Evolutionary conservation across 2,329 filamentous ascomycete genomes (phyloP), one percentile per base, ranked within the genome.

Genomic region (Cytospora mali): DNA sequence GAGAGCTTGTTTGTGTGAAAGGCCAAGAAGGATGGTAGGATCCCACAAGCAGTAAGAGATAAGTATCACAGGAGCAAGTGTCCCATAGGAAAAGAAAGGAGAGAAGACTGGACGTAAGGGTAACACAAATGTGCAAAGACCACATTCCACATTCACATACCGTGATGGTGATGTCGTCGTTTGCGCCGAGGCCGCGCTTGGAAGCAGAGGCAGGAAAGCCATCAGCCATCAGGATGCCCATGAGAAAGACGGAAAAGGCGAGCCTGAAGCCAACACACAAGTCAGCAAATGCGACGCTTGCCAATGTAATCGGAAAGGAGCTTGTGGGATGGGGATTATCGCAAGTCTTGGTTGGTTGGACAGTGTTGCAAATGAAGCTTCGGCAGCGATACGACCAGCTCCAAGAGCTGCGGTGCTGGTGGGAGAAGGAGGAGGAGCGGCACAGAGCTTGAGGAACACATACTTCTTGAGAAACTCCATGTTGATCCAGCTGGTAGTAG

Each of bases 141-240:
- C n/a, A n/a, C n/a, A n/a, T n/a, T n/a, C n/a, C n/a, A n/a, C n/a
- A n/a, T n/a, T 46, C 18, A 53, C 56, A 18, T 53, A 50, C 62
- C 28, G 42, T 29, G 66, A 68, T 67, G 25, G 59, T 61, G 16
- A 69, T 52, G 18, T 66, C 67, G n/a, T 70, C 68, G 46, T 70
- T 69, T 25, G 60, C 62, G 23, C 56, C 65, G 1, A 69, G 55
- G 21, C 68, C 68, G 5, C 68, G 67, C 62, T 70, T 70, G 29
- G 67, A 61, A n/a, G 28, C 13, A 28, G 16, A 16, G 27, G 35
- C 33, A 11, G 48, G 50, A 21, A 39, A 13, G n/a, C 27, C 48
- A 50, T 50, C 39, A 46, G 50, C 27, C 54, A 54, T 31, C n/a
- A 54, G 53, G 6, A 28, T 14, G 49, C 29, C 35, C 53, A 53